Conservation (phyloP, 495 filamentous ascomycete genomes). For the Penicillium egyptiacum region DNA sequence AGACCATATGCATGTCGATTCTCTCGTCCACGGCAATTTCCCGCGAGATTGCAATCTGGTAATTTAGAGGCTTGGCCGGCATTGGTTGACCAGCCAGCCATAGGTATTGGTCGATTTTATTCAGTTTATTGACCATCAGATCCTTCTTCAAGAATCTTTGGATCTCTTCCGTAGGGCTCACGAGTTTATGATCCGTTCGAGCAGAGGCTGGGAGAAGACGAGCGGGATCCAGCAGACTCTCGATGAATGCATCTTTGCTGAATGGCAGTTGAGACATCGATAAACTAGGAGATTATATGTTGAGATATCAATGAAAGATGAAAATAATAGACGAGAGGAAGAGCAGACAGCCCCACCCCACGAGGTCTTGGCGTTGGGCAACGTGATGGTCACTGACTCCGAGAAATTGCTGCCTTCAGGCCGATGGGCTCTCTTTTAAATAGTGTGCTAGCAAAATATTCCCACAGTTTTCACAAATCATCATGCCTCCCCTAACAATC, state of each 20-base stretch:
- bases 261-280: neutral
- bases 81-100: slow-evolving; percentile 52
- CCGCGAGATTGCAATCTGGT: slow-evolving; percentile 42
- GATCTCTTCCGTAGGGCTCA: neutral
- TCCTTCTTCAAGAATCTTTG: slow-evolving; percentile 5
- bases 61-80: slow-evolving; percentile 48
- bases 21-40: slow-evolving; percentile 45
- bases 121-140: slow-evolving; percentile 20
- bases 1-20: slow-evolving; percentile 44
- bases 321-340: too few species aligned
- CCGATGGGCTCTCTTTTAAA: neutral
- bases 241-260: neutral
- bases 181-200: neutral
- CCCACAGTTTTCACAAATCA: neutral
- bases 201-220: slow-evolving; percentile 3
- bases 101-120: slow-evolving; percentile 37
- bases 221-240: neutral
- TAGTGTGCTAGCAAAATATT: neutral
- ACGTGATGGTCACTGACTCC: too few species aligned
- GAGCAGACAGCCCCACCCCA: too few species aligned
- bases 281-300: too few species aligned
- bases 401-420: too few species aligned
- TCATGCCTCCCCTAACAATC: slow-evolving; percentile 24
- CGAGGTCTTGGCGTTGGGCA: too few species aligned
- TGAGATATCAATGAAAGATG: too few species aligned